Base-by-base conservation (phyloP, 768 basidiomycete genomes). In the Lactarius pseudohatsudake region DNA sequence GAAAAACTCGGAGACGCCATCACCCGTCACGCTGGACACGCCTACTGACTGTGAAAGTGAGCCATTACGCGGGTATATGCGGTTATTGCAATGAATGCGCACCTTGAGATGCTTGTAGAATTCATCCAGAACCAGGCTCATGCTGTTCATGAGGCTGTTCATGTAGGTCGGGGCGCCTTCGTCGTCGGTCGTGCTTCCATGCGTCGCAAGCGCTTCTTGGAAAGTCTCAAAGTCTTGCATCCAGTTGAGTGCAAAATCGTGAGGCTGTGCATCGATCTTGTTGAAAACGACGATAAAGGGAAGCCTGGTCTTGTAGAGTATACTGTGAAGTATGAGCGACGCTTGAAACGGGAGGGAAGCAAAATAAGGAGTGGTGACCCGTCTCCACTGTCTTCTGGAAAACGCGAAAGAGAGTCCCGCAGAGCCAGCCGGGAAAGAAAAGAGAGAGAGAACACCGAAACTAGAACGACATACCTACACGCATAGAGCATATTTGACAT, bases 401-500 rank as follows among this genome's bases (percentile, higher is more conserved):
- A 40, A 16, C 5, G 16, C 38, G 38, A 40, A 15, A 40, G 15
- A 40, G 38, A 40, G 15, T 40, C 38, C 15, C 3, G 38, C 13
- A 7, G 45, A 40, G 38, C 38, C 38, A 40, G 5, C 38, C 0
- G 38, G 38, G 13, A 15, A 40, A 40, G 15, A 40, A 40, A 5
- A 40, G 38, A 13, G 15, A n/a, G 41, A n/a, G 41, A 50, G 36
- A 6, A 10, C 28, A n/a, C 26, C 6, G 16, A 34, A 34, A 64
- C 10, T 10, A 10, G 26, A 67, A 20, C 63, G 8, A 76, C 84
- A 68, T 64, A 91, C 91, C 92, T 94, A 83, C 97, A 99, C 1
- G 97, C 97, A 73, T 98, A 99, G 53, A 99, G 83, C 97, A 99
- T 99, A 77, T 99, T 99, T 22, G 90, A 92, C 97, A 98, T 99